Percentiles rank a stretch among this genome's conserved stretches.
phyloP scores from a whole-genome alignment of 202 grass and related monocot species.

The Elaeis oleifera region DNA sequence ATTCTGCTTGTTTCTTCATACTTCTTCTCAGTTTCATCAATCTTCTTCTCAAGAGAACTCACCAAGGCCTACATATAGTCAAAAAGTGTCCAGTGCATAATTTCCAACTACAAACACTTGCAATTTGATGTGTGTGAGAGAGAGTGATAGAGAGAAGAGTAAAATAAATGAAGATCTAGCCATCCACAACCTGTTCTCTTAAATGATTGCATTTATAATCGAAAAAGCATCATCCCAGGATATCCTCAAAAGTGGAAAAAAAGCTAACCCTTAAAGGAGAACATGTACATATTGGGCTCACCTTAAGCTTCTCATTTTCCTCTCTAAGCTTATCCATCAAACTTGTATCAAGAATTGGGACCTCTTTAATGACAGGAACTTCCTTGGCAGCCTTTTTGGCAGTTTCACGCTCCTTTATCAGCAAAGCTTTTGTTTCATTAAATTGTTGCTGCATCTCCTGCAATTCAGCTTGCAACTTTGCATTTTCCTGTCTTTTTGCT shows the following conservation, averaged over 20 bases:
- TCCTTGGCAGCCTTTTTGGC: slow-evolving; percentile 56
- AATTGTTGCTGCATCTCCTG: slow-evolving; percentile 76
- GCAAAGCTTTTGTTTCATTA: slow-evolving; percentile 73
- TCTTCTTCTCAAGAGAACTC: slow-evolving; percentile 88
- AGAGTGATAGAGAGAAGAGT: no score
- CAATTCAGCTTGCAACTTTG: slow-evolving; percentile 73
- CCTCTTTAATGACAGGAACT: slow-evolving; percentile 77
- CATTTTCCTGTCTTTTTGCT: slow-evolving; percentile 86
- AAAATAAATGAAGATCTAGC: no score
- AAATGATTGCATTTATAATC: no score
- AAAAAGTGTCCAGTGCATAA: slow-evolving; percentile 20
- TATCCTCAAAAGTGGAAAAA: no score
- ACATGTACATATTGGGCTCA: slow-evolving; percentile 23
- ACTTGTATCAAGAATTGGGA: slow-evolving; percentile 71
- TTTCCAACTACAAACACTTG: not conserved
- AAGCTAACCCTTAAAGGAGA: not conserved
- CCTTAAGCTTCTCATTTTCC: slow-evolving; percentile 98
- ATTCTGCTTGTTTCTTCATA: slow-evolving; percentile 89
- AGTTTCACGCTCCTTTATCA: slow-evolving; percentile 67
- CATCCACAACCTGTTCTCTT: no score
- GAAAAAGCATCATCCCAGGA: no score
- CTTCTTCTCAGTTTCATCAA: slow-evolving; percentile 88
- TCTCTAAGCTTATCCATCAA: slow-evolving; percentile 86
- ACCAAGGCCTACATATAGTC: slow-evolving; percentile 59
- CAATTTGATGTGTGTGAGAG: not conserved